Conservation (phyloP, 495 filamentous ascomycete species). For the Cenococcum geophilum region DNA sequence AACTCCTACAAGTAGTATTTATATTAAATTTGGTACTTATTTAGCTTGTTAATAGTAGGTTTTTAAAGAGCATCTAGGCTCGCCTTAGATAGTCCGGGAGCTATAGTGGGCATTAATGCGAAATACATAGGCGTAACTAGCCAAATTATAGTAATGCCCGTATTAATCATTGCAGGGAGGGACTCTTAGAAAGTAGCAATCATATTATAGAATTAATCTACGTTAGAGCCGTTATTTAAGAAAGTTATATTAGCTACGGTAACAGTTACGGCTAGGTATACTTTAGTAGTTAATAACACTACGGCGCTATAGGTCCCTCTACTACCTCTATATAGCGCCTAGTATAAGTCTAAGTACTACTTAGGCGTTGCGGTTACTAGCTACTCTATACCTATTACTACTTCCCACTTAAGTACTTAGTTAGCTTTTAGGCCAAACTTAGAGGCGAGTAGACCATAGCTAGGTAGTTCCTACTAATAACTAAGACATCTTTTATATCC, state of each 20-base stretch:
- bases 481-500: neutral
- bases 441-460: slow-evolving; percentile 44
- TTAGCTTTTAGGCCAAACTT: slow-evolving; percentile 49
- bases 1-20: slow-evolving; percentile 11
- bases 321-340: slow-evolving; percentile 21
- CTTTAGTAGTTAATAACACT: slow-evolving; percentile 20
- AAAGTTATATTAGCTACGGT: slow-evolving; percentile 8
- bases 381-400: slow-evolving; percentile 30
- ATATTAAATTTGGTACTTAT: slow-evolving; percentile 5
- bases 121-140: neutral
- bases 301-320: slow-evolving; percentile 19
- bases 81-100: slow-evolving; percentile 7
- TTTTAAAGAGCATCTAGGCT: slow-evolving; percentile 7
- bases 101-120: slow-evolving; percentile 8
- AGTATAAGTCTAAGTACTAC: slow-evolving; percentile 23
- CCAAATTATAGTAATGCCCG: slow-evolving; percentile 14
- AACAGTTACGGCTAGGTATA: slow-evolving; percentile 5
- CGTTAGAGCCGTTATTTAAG: neutral
- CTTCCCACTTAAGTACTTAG: slow-evolving; percentile 41
- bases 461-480: neutral
- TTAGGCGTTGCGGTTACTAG: slow-evolving; percentile 16
- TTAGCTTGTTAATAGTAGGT: slow-evolving; percentile 9
- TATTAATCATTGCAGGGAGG: slow-evolving; percentile 16
- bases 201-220: slow-evolving; percentile 9
- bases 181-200: neutral